phyloP scores from a whole-genome alignment of 805 yeast species.

The Kregervanrija fluxuum region DNA sequence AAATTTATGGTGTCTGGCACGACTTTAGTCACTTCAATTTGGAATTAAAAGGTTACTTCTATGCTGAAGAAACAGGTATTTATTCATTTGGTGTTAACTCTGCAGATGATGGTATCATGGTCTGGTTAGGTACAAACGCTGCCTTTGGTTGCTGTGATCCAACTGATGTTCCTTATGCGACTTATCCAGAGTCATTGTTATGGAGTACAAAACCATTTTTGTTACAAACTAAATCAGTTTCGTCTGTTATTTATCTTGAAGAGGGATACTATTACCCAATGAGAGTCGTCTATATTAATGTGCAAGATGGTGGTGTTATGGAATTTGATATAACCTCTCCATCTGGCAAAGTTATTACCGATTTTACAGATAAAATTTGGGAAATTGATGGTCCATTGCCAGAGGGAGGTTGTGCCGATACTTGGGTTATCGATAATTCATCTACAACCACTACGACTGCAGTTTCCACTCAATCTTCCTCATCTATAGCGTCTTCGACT shows the following conservation, averaged over 20 bases:
- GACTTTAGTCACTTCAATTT: slow-evolving; percentile 1
- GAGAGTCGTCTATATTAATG: slow-evolving; percentile 6
- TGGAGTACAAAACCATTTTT: no score
- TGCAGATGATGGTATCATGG: slow-evolving; percentile 27
- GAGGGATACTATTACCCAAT: slow-evolving; percentile 5
- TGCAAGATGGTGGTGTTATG: neutral
- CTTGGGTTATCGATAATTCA: no score
- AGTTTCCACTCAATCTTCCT: no score
- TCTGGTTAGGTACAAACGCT: slow-evolving; percentile 24
- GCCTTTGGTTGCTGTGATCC: slow-evolving; percentile 30
- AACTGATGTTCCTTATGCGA: neutral
- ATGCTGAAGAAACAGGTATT: slow-evolving; percentile 24
- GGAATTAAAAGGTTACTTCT: slow-evolving; percentile 14
- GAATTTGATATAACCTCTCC: slow-evolving; percentile 2
- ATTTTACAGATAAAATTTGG: no score
- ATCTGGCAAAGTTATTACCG: no score
- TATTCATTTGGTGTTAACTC: slow-evolving; percentile 17
- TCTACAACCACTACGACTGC: no score
- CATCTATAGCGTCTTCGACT: no score
- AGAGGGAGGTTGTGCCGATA: no score
- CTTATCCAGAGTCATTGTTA: neutral
- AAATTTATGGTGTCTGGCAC: no score
- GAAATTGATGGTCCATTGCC: no score
- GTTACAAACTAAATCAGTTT: no score
- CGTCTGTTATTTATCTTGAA: slow-evolving; percentile 2